Percentiles rank a stretch among this genome's conserved stretches.
Conservation (phyloP, 2,329 filamentous ascomycete genomes). For the Neopestalotiopsis sp. region DNA sequence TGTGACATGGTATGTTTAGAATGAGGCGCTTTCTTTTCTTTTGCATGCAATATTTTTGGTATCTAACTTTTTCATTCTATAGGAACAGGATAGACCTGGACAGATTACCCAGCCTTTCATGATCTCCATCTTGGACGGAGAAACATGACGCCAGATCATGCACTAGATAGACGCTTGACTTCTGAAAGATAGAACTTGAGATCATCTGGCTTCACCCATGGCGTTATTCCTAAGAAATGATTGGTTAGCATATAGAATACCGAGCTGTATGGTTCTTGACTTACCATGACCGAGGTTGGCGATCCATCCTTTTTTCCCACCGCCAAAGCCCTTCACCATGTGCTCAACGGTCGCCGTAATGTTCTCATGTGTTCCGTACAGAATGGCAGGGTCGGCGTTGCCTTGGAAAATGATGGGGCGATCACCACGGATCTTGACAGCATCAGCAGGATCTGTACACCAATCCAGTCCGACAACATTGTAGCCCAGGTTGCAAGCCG, state of each 20-base stretch:
- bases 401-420: conserved; percentile 83
- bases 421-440: conserved; percentile 78
- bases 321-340: conserved; percentile 86
- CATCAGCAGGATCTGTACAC: conserved; percentile 87
- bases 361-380: conserved; percentile 82
- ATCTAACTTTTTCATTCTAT: conserved; percentile 13
- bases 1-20: conserved; percentile 59
- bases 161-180: conserved; percentile 68
- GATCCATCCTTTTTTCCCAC: conserved; percentile 87
- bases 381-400: conserved; percentile 90
- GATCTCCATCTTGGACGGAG: not conserved
- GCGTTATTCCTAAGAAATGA: conserved; percentile 76
- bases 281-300: conserved; percentile 93
- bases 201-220: conserved; percentile 91
- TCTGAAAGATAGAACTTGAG: conserved; percentile 94
- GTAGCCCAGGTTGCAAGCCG: conserved; percentile 86
- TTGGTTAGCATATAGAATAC: not conserved
- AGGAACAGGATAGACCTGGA: conserved; percentile 21
- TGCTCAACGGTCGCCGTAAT: conserved; percentile 84
- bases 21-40: not conserved
- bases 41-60: not conserved
- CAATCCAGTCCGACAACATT: conserved; percentile 95
- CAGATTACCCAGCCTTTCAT: not conserved
- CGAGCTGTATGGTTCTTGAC: conserved; percentile 32
- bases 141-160: not conserved